Evolutionary conservation across 768 basidiomycete genomes (phyloP), one percentile per base, ranked within the genome.

Genomic region (Tylopilus subfusipes): DNA sequence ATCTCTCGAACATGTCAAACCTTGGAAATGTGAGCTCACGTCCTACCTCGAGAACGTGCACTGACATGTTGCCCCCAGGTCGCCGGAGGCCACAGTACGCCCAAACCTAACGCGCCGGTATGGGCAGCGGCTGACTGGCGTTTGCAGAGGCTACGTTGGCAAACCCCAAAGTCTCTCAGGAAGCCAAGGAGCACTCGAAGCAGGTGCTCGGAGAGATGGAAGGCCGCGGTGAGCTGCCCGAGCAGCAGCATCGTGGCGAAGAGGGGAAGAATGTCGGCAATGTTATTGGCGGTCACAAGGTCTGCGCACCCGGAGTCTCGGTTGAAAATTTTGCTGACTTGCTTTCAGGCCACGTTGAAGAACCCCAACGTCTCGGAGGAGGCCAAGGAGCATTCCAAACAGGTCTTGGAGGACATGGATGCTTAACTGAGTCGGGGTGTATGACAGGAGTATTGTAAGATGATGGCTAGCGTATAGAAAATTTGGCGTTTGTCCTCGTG

Each of bases 201-300:
- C 52, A 66, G 27, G 56, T 58, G 22, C 64, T 68, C 34, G 55
- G 65, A n/a, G 62, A 64, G 16, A 57, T 67, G 68, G 55, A 48
- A 36, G 25, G 19, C 18, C 16, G 38, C 8, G 54, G 52, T 7
- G 57, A 61, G 54, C 31, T 58, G 50, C 64, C 53, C 14, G 58
- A 61, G 50, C 55, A 57, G 43, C 53, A 57, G 21, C 40, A 11
- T 21, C 24, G 18, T 19, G 21, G 18, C 12, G 48, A 60, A 1
- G 31, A 59, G 52, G 52, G 42, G 0, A 60, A 50, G 48, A 63
- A 66, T 25, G 19, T 34, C 3, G 54, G 50, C 7, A 66, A 68
- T 29, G 40, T 64, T n/a, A n/a, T 57, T 5, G 49, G 67, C n/a
- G 59, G 56, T 24, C 64, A 61, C 54, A 59, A 63, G 59, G 59